These are phyloP conservation scores for Rhizopogon vinicolor DNA, from an alignment of 768 basidiomycete species.

Conservation along the genomic window DNA sequence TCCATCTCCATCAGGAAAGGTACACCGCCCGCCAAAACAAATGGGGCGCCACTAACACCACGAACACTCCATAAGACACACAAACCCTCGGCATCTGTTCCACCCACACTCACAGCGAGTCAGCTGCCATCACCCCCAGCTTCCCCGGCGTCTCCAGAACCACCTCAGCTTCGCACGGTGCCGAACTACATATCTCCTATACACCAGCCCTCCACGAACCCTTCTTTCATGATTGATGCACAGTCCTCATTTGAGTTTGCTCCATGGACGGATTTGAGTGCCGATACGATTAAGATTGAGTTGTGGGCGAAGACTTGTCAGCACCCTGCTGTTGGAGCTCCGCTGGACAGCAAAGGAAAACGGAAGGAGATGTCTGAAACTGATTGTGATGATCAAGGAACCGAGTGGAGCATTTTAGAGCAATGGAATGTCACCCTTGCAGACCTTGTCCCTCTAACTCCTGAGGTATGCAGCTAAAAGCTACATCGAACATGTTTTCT, in stretches of 20 bases:
- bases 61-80: conserved; percentile 15
- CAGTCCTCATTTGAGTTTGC: conserved; percentile 48
- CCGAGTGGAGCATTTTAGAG: conserved; percentile 60
- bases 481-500: conserved; percentile 8
- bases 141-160: conserved; percentile 10
- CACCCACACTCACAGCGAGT: conserved; percentile 19
- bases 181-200: conserved; percentile 77
- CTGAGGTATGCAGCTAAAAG: conserved; percentile 46
- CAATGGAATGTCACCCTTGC: conserved; percentile 62
- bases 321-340: conserved; percentile 6
- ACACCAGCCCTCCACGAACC: conserved; percentile 83
- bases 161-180: conserved; percentile 13
- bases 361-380: conserved; percentile 31
- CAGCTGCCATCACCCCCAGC: conserved; percentile 18
- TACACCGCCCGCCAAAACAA: conserved; percentile 11
- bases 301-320: conserved; percentile 47
- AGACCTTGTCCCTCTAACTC: conserved; percentile 52
- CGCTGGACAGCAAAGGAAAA: conserved; percentile 36
- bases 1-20: conserved; percentile 12
- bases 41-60: conserved; percentile 9
- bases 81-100: conserved; percentile 17
- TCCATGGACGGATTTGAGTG: conserved; percentile 48
- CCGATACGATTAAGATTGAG: conserved; percentile 48
- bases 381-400: conserved; percentile 15
- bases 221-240: conserved; percentile 61